These are phyloP conservation scores for Trichaptum fuscoviolaceum DNA, from an alignment of 768 basidiomycete species.

Conservation along the genomic window DNA sequence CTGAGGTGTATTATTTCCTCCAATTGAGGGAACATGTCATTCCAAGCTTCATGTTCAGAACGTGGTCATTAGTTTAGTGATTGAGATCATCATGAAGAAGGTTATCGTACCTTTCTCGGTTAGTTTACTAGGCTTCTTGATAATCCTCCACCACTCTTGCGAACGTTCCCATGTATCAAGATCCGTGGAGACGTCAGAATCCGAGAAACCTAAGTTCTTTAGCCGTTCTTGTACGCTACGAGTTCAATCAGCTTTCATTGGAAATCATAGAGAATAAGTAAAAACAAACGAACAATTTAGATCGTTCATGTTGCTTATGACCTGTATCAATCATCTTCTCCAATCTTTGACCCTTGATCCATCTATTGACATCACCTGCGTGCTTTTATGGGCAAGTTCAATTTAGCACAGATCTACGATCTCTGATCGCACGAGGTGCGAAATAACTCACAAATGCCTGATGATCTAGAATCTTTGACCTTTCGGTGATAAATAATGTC, in stretches of 20 bases:
- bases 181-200: not conserved
- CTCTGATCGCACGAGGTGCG: not conserved
- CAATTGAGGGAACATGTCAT: not conserved
- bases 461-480: not conserved
- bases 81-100: not conserved
- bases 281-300: not conserved
- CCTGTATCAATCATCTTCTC: not conserved
- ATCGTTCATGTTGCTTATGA: too few species aligned
- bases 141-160: not conserved
- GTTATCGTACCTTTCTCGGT: not conserved
- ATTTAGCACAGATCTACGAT: not conserved
- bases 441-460: not conserved
- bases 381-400: not conserved
- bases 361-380: not conserved
- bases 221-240: not conserved
- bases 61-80: not conserved
- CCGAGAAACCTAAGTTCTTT: not conserved
- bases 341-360: not conserved
- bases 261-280: not conserved
- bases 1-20: not conserved
- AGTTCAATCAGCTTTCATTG: not conserved
- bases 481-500: not conserved
- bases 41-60: not conserved
- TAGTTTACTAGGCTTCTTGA: not conserved
- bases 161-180: not conserved